These are phyloP conservation scores for Bertia moriformis DNA, from an alignment of 2,329 filamentous ascomycete genomes.

Conservation along the genomic window DNA sequence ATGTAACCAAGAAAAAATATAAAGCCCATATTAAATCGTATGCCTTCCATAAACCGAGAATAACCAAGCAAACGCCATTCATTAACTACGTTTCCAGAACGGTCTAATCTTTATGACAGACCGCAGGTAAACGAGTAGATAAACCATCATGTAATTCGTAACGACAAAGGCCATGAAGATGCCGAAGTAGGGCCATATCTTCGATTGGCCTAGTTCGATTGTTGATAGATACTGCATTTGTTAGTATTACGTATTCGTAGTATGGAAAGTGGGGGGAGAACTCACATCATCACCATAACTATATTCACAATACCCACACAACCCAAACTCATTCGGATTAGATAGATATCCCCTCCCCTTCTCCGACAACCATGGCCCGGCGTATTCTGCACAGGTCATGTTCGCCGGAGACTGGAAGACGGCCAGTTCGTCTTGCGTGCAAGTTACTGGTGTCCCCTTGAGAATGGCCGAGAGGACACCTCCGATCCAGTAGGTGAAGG, in stretches of 20 bases:
- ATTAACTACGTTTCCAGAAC: constrained; percentile 7
- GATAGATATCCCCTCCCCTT: background rate
- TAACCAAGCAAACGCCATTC: background rate
- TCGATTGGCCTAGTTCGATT: constrained; percentile 14
- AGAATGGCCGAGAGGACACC: constrained; percentile 54
- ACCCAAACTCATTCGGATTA: constrained; percentile 3
- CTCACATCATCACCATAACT: constrained; percentile 15
- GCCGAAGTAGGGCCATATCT: constrained; percentile 17
- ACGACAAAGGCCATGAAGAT: constrained; percentile 16
- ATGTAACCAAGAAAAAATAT: no score
- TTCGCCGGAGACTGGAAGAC: constrained; percentile 7
- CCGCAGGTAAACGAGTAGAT: constrained; percentile 15
- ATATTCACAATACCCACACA: background rate
- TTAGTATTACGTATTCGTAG: constrained; percentile 2
- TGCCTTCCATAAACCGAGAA: background rate
- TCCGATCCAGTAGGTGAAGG: constrained; percentile 57
- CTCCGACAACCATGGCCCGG: background rate
- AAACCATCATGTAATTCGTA: constrained; percentile 17
- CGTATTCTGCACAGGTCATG: background rate
- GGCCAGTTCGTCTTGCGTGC: constrained; percentile 21
- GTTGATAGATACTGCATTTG: constrained; percentile 11
- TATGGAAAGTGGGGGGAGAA: constrained; percentile 1
- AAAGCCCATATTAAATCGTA: no score
- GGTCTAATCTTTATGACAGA: constrained; percentile 15
- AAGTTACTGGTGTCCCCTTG: constrained; percentile 29